These are phyloP conservation scores for Candida sanyaensis DNA, from an alignment of 1,139 yeast species.

Conservation along the genomic window DNA sequence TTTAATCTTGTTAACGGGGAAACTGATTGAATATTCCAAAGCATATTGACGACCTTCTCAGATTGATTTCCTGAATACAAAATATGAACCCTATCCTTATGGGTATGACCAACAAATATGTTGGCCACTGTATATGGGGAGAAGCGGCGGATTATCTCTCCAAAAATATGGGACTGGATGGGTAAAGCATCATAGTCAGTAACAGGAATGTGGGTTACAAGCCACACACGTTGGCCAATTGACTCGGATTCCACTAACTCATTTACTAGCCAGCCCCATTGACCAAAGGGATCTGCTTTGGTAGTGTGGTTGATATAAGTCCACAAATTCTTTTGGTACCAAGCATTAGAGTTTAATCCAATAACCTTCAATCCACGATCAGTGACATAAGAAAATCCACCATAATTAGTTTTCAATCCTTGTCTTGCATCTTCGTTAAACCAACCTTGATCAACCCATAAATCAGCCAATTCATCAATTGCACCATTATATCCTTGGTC, in stretches of 20 bases:
- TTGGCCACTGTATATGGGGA: conserved; percentile 71
- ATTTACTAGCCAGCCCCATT: conserved; percentile 58
- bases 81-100: conserved; percentile 65
- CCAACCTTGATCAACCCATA: conserved; percentile 54
- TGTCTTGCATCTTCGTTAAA: conserved; percentile 23
- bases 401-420: conserved; percentile 44
- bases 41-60: conserved; percentile 51
- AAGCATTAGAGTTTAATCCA: conserved; percentile 66
- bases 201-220: conserved; percentile 68
- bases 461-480: conserved; percentile 55
- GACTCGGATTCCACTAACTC: conserved; percentile 62
- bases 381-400: conserved; percentile 63
- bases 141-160: conserved; percentile 63
- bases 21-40: conserved; percentile 68
- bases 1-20: conserved; percentile 63
- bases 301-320: conserved; percentile 55
- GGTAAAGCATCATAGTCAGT: conserved; percentile 60
- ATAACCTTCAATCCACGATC: conserved; percentile 60
- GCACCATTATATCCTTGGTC: conserved; percentile 62
- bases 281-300: conserved; percentile 65
- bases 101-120: conserved; percentile 73
- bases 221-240: conserved; percentile 66
- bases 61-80: conserved; percentile 46
- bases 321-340: conserved; percentile 66
- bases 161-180: conserved; percentile 57